Percentiles rank a stretch among this genome's conserved stretches.
phyloP scores from a whole-genome alignment of 768 basidiomycete genomes.

The Lactarius deliciosus region DNA sequence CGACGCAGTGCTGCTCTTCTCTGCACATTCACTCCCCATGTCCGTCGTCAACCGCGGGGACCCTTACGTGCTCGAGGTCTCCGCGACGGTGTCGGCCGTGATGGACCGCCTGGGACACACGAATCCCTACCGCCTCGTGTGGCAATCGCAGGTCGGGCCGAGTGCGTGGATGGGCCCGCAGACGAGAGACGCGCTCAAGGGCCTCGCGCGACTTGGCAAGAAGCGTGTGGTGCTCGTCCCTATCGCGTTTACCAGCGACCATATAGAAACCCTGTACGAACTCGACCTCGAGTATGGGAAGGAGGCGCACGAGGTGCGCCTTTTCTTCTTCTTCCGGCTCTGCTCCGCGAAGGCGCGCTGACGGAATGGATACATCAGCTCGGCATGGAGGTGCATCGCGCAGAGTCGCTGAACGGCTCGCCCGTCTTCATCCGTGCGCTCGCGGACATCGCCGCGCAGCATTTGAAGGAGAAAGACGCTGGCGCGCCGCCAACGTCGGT shows the following conservation, averaged over 20 bases:
- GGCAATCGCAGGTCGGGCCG: constrained; percentile 98
- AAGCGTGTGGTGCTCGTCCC: constrained; percentile 85
- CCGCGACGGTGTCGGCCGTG: constrained; percentile 88
- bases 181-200: constrained; percentile 88
- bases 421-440: constrained; percentile 94
- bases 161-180: constrained; percentile 99
- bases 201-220: constrained; percentile 70
- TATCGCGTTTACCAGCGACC: constrained; percentile 98
- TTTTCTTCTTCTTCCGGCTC: neutral
- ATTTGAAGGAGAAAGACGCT: constrained; percentile 61
- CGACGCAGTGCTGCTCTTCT: constrained; percentile 85
- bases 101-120: constrained; percentile 81
- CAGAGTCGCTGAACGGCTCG: constrained; percentile 91
- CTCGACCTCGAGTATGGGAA: constrained; percentile 90
- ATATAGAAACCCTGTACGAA: constrained; percentile 98
- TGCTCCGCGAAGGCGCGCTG: constrained; percentile 2
- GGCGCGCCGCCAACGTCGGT: constrained; percentile 68
- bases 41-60: constrained; percentile 98
- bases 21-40: constrained; percentile 97
- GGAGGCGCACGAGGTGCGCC: constrained; percentile 83
- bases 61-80: constrained; percentile 94
- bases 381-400: constrained; percentile 86
- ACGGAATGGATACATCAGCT: constrained; percentile 49
- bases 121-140: constrained; percentile 90
- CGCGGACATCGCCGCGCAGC: constrained; percentile 84